These are phyloP conservation scores for Paracamarosporium sp. DNA, from an alignment of 2,329 filamentous ascomycete species.

Conservation along the genomic window DNA sequence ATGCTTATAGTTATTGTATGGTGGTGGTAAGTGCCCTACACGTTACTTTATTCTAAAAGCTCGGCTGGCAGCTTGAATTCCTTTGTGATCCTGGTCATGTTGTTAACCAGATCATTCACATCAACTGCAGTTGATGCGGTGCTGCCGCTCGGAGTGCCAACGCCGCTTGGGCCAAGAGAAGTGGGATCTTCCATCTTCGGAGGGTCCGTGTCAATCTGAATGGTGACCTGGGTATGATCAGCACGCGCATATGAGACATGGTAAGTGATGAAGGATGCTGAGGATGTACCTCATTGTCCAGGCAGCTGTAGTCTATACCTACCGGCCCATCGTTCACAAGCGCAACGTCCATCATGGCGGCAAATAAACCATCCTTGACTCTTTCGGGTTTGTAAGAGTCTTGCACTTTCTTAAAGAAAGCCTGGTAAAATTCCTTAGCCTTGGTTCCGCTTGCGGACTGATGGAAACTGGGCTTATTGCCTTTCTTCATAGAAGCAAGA, in stretches of 20 bases:
- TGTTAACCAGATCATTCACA: constrained; percentile 35
- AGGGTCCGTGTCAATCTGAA: constrained; percentile 56
- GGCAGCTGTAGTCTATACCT: constrained; percentile 65
- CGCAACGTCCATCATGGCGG: constrained; percentile 98
- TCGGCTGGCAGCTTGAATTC: constrained; percentile 43
- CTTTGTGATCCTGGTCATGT: constrained; percentile 40
- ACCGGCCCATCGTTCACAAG: constrained; percentile 85
- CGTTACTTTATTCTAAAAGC: constrained; percentile 33
- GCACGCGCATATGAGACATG: neutral
- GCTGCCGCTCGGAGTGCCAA: constrained; percentile 16
- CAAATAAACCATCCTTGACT: constrained; percentile 95
- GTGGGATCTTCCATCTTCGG: constrained; percentile 45
- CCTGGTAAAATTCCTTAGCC: constrained; percentile 81
- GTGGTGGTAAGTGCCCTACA: neutral
- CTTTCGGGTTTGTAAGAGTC: constrained; percentile 73
- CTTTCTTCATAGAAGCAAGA: constrained; percentile 91
- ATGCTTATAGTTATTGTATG: neutral
- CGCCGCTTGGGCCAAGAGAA: constrained; percentile 18
- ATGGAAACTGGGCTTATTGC: constrained; percentile 94
- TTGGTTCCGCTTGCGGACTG: constrained; percentile 80
- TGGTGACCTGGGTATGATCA: constrained; percentile 51
- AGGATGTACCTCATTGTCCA: constrained; percentile 62
- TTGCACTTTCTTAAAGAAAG: constrained; percentile 80
- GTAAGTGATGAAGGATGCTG: constrained; percentile 19
- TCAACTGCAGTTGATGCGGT: constrained; percentile 26